Base-by-base conservation (phyloP, 331 rosid genomes). In the Malus hybrid region DNA sequence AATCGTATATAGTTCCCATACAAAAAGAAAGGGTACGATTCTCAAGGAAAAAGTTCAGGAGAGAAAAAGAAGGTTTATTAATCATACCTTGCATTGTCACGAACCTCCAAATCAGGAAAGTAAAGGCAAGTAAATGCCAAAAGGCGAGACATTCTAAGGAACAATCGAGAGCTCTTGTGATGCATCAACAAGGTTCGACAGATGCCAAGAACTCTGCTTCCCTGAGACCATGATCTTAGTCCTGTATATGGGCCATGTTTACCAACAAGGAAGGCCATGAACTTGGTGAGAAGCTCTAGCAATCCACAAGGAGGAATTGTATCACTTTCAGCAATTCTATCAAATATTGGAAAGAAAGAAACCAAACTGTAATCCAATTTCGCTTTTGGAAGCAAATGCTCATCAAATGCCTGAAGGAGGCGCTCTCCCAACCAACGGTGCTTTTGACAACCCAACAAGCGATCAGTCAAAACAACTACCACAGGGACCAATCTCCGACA, bases 21-120 rank as follows among this genome's bases (percentile, higher is more conserved):
- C n/a, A 39, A 72, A 18, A 10, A 73, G 57, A 62, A 11, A 31
- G 18, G 44, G 31, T 44, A 39, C 3, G 13, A 59, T 33, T 48
- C 15, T 4, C 12, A 33, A 69, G 6, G n/a, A 33, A 4, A 52
- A 7, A 56, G 22, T 69, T 48, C 28, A 69, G 22, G 61, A 50
- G 64, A 59, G 73, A 27, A 63, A 66, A 64, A 44, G 42, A n/a
- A 63, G 32, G 70, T 69, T 67, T 69, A 42, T 65, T 67, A 34
- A 54, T 34, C 70, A 72, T 88, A 94, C 99, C 97, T 94, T 73
- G 99, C 91, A 88, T 85, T 92, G 78, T 94, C 99, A 44, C 99
- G 97, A 74, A 89, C 90, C 84, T 94, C 99, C 88, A 94, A 71
- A 86, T 94, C 99, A 76, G 97, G 99, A 83, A 86, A 94, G 82